Evolutionary conservation across 176 grass and related monocot genomes (phyloP).

Genomic region (Musa acuminata): DNA sequence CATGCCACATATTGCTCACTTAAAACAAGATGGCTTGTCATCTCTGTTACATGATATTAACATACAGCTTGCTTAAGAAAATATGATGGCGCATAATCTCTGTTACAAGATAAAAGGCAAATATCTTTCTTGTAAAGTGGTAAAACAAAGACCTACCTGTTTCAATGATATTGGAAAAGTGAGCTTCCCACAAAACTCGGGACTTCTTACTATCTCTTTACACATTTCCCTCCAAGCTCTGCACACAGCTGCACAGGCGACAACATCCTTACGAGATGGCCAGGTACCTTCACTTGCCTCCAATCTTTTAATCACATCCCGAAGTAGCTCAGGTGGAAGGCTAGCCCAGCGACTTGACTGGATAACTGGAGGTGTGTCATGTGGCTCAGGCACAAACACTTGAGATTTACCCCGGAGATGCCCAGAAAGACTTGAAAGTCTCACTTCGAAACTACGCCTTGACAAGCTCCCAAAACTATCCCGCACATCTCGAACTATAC

Average conservation of each 20-base stretch:
- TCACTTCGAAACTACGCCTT: slow-evolving; percentile 9
- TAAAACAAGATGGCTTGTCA: not conserved
- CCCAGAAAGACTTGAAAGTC: slow-evolving; percentile 2
- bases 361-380: not conserved
- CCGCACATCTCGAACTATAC: slow-evolving; percentile 5
- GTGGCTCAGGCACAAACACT: not conserved
- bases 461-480: slow-evolving; percentile 2
- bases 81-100: no score
- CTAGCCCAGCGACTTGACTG: slow-evolving; percentile 8
- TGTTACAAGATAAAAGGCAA: no score
- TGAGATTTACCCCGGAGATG: slow-evolving; percentile 4
- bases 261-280: slow-evolving; percentile 11
- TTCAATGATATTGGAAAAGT: slow-evolving; percentile 19
- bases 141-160: not conserved
- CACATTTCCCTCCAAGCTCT: slow-evolving; percentile 15
- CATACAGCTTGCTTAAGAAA: no score
- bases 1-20: not conserved
- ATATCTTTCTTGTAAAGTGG: not conserved
- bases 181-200: slow-evolving; percentile 12
- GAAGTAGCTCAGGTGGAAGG: slow-evolving; percentile 15
- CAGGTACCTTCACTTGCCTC: slow-evolving; percentile 12
- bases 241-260: slow-evolving; percentile 14
- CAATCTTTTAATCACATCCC: slow-evolving; percentile 14
- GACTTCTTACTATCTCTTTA: slow-evolving; percentile 13
- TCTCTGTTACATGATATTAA: no score